Conservation (phyloP, 228 moss, liverwort and hornwort genomes). For the Sphagnum magellanicum region DNA sequence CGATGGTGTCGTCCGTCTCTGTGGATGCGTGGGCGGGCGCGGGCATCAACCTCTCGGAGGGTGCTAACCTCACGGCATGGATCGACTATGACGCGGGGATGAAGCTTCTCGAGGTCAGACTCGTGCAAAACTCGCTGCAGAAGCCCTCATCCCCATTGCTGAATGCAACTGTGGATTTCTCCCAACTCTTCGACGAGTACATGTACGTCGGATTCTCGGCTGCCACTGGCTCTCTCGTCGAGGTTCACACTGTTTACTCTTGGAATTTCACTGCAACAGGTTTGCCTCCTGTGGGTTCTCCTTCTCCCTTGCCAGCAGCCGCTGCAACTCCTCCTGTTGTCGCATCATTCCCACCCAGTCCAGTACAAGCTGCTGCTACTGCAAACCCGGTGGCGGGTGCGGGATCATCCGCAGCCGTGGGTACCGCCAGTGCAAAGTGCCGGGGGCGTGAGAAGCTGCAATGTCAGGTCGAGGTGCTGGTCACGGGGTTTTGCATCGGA, state of each 20-base stretch:
- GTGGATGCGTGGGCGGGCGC: neutral
- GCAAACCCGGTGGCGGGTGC: neutral
- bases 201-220: slow-evolving; percentile 19
- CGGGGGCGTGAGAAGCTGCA: neutral
- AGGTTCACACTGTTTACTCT: slow-evolving; percentile 8
- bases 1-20: slow-evolving; percentile 2
- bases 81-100: slow-evolving; percentile 12
- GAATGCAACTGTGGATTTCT: slow-evolving; percentile 5
- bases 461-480: slow-evolving; percentile 2
- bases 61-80: slow-evolving; percentile 10
- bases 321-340: neutral
- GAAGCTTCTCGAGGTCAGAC: slow-evolving; percentile 3
- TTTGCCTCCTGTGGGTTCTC: neutral
- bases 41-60: neutral
- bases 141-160: neutral
- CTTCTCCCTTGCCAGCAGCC: neutral
- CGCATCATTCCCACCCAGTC: neutral
- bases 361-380: neutral
- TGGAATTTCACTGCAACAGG: slow-evolving; percentile 2
- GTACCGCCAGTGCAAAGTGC: slow-evolving; percentile 2
- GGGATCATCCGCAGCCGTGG: neutral
- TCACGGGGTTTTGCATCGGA: slow-evolving; percentile 2
- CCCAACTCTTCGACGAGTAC: slow-evolving; percentile 3
- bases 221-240: slow-evolving; percentile 8
- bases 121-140: slow-evolving; percentile 1